Evolutionary conservation across 1,284 basidiomycete genomes (phyloP).

Genomic region (Ceratobasidium sp.): DNA sequence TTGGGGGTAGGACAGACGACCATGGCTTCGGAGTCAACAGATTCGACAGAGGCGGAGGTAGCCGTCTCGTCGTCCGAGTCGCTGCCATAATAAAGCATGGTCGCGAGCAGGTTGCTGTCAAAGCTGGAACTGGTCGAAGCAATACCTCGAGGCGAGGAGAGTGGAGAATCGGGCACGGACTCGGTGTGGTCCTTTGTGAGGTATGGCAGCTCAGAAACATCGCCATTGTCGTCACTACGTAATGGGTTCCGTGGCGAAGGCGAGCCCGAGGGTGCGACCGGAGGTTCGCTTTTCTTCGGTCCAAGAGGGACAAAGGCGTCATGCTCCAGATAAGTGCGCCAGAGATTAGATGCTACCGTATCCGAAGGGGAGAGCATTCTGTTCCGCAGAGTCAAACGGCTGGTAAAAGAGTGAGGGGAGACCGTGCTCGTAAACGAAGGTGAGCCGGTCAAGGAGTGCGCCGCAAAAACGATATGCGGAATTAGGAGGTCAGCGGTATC

Average conservation of each 20-base stretch:
- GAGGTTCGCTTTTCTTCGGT: not conserved
- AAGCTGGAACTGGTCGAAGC: not conserved
- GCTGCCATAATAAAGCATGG: slow-evolving; percentile 26
- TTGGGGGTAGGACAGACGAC: not conserved
- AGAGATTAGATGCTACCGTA: slow-evolving; percentile 28
- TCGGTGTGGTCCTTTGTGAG: slow-evolving; percentile 8
- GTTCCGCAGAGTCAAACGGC: slow-evolving; percentile 11
- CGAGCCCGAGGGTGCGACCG: not conserved
- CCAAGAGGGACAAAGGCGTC: not conserved
- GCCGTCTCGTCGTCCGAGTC: slow-evolving; percentile 6
- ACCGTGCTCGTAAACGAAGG: slow-evolving; percentile 27
- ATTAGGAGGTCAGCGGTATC: slow-evolving; percentile 3
- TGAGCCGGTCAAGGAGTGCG: not conserved
- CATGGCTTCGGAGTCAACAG: not conserved
- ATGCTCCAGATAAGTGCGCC: slow-evolving; percentile 8
- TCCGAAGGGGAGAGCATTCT: slow-evolving; percentile 24
- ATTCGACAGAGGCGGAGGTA: slow-evolving; percentile 2
- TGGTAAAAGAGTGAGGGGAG: not conserved
- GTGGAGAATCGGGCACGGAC: not conserved
- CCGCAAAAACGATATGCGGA: slow-evolving; percentile 9
- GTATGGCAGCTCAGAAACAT: slow-evolving; percentile 36
- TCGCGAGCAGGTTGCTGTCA: not conserved
- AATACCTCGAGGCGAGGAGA: not conserved
- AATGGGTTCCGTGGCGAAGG: not conserved
- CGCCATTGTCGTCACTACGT: slow-evolving; percentile 19